Percentiles rank a stretch among this genome's conserved stretches.
phyloP scores from a whole-genome alignment of 495 filamentous ascomycete genomes.

The Talaromyces borbonicus region DNA sequence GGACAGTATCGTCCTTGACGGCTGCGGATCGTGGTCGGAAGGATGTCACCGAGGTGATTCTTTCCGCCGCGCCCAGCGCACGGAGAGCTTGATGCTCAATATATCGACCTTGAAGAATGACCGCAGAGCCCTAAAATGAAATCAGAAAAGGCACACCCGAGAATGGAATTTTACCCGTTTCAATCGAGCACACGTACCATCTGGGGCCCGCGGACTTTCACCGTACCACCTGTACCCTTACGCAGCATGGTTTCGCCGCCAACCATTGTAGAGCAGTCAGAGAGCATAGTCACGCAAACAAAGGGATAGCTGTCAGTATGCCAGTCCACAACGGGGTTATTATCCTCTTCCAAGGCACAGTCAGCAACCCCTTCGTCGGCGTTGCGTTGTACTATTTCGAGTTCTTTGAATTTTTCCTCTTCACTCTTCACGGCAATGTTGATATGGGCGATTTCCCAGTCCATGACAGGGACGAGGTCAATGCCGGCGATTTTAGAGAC shows the following conservation, averaged over 20 bases:
- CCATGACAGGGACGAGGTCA: constrained; percentile 58
- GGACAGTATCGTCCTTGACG: constrained; percentile 55
- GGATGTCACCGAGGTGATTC: constrained; percentile 65
- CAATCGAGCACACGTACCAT: constrained; percentile 37
- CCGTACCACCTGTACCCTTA: constrained; percentile 49
- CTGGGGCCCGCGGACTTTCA: constrained; percentile 59
- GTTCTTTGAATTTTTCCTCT: constrained; percentile 41
- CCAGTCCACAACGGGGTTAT: constrained; percentile 61
- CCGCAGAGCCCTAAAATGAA: constrained; percentile 48
- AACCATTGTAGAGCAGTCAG: constrained; percentile 58
- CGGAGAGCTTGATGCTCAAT: constrained; percentile 62
- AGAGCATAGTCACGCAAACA: constrained; percentile 69
- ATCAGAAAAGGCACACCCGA: not conserved
- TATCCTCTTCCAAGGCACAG: constrained; percentile 50
- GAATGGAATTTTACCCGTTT: not conserved
- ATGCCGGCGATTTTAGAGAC: constrained; percentile 67
- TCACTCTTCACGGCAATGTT: constrained; percentile 55
- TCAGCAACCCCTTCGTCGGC: constrained; percentile 39
- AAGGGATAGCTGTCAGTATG: constrained; percentile 69
- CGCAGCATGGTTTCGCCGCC: constrained; percentile 62
- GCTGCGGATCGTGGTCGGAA: constrained; percentile 51
- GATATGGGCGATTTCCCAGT: constrained; percentile 65
- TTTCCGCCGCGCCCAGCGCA: constrained; percentile 52
- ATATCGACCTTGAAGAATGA: constrained; percentile 62
- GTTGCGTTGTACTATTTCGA: constrained; percentile 29